These are phyloP conservation scores for Calycina herbarum DNA, from an alignment of 2,329 filamentous ascomycete species.

Conservation along the genomic window DNA sequence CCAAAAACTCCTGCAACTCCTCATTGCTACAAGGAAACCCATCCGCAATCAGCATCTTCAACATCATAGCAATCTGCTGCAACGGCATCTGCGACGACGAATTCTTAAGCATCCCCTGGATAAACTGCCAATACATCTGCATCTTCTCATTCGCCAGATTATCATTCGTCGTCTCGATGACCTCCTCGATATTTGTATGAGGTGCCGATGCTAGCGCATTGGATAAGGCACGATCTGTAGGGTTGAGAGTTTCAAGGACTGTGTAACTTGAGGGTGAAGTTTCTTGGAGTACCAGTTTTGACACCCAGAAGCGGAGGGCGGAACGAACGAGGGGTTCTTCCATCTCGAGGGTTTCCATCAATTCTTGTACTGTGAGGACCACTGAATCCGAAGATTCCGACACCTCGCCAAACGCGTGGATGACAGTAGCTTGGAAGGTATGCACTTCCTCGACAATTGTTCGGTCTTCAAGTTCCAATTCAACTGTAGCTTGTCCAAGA, in stretches of 20 bases:
- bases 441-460: slow-evolving; percentile 69
- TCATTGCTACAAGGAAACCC: slow-evolving; percentile 90
- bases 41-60: slow-evolving; percentile 86
- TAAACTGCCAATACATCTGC: slow-evolving; percentile 84
- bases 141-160: slow-evolving; percentile 65
- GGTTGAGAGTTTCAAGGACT: slow-evolving; percentile 66
- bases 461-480: slow-evolving; percentile 81
- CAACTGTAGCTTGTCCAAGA: slow-evolving; percentile 76
- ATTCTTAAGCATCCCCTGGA: slow-evolving; percentile 93
- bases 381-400: slow-evolving; percentile 27
- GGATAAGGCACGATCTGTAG: slow-evolving; percentile 38
- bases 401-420: slow-evolving; percentile 70
- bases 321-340: slow-evolving; percentile 69
- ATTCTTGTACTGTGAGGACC: slow-evolving; percentile 50
- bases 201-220: slow-evolving; percentile 31
- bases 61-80: slow-evolving; percentile 84
- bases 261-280: slow-evolving; percentile 55
- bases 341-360: slow-evolving; percentile 62
- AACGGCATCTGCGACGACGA: slow-evolving; percentile 78
- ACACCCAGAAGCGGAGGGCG: slow-evolving; percentile 71
- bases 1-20: slow-evolving; percentile 79
- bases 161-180: slow-evolving; percentile 42
- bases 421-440: slow-evolving; percentile 84
- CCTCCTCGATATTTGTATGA: slow-evolving; percentile 23
- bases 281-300: slow-evolving; percentile 64